A percentile compares a stretch with the other conserved stretches of the same genome.
phyloP scores from a whole-genome alignment of 352 stramenopile genomes.

The Phytophthora vignae region DNA sequence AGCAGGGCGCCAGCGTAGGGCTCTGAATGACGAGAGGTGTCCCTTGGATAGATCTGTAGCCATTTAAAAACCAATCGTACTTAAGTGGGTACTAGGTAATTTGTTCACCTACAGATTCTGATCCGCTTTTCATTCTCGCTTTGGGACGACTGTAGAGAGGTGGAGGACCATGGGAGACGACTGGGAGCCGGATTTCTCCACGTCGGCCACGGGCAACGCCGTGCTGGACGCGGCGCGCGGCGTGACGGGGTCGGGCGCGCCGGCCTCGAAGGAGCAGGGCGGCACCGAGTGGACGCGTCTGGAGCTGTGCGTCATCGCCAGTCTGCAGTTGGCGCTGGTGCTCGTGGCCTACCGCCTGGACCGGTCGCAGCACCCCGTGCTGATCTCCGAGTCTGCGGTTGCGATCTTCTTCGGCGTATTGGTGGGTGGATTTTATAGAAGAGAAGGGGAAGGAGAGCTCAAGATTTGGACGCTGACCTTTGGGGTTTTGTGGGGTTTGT shows the following conservation, averaged over 20 bases:
- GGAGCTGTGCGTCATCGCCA: conserved; percentile 83
- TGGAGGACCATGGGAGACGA: conserved; percentile 31
- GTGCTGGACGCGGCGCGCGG: conserved; percentile 42
- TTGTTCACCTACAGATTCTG: conserved; percentile 7
- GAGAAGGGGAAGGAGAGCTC: not conserved
- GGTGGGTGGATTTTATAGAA: conserved; percentile 41
- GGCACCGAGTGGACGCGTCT: conserved; percentile 69
- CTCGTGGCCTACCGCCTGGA: conserved; percentile 85
- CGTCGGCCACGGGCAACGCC: conserved; percentile 39
- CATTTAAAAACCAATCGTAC: conserved; percentile 5
- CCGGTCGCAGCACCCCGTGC: conserved; percentile 60
- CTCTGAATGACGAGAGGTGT: not conserved
- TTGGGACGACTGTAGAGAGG: conserved; percentile 18
- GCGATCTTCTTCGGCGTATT: conserved; percentile 88
- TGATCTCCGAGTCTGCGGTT: conserved; percentile 85
- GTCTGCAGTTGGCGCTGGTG: conserved; percentile 83
- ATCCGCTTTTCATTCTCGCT: conserved; percentile 29
- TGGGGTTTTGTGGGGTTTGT: not conserved
- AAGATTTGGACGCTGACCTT: conserved; percentile 18
- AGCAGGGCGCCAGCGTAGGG: not conserved
- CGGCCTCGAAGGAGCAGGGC: conserved; percentile 32
- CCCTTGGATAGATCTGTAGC: conserved; percentile 9
- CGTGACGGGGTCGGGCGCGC: conserved; percentile 32
- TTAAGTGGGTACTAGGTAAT: conserved; percentile 14
- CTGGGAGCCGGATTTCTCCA: conserved; percentile 26